A percentile compares a stretch with the other conserved stretches of the same genome.
phyloP scores from a whole-genome alignment of 192 early-diverging fungal genomes.

The Coemansia sp. region DNA sequence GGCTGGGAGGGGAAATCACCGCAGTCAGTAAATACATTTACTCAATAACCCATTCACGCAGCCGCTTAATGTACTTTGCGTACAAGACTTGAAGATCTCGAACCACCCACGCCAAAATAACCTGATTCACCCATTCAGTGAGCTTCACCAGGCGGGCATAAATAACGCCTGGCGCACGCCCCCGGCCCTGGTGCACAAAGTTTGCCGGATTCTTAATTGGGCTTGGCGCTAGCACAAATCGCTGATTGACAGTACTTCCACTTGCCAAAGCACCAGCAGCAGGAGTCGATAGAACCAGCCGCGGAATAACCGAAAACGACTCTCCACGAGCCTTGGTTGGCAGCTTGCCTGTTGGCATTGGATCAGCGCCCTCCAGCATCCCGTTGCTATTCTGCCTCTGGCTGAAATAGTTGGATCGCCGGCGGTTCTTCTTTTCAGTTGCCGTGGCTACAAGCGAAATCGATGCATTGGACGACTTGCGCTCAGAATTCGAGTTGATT shows the following conservation, averaged over 20 bases:
- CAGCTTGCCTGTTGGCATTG: conserved; percentile 16
- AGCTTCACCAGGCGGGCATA: conserved; percentile 49
- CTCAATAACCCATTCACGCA: conserved; percentile 55
- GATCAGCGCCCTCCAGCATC: conserved; percentile 6
- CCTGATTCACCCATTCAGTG: conserved; percentile 53
- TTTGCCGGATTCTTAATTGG: conserved; percentile 47
- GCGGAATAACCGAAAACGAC: conserved; percentile 41
- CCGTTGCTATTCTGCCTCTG: conserved; percentile 38
- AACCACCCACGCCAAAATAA: conserved; percentile 54
- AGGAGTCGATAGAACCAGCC: conserved; percentile 21
- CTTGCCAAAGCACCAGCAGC: not conserved
- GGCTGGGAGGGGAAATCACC: not conserved
- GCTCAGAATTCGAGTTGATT: conserved; percentile 25
- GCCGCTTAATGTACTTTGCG: conserved; percentile 55
- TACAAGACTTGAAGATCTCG: conserved; percentile 53
- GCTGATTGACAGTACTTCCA: conserved; percentile 6
- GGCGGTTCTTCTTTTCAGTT: conserved; percentile 39
- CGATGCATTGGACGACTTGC: conserved; percentile 49
- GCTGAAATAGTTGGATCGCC: conserved; percentile 55
- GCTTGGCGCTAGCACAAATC: conserved; percentile 48
- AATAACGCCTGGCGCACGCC: conserved; percentile 49
- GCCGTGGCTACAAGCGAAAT: conserved; percentile 17
- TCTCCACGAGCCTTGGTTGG: conserved; percentile 35
- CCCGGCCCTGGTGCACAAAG: conserved; percentile 48
- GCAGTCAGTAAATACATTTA: conserved; percentile 19